Evolutionary conservation across 768 basidiomycete species (phyloP).

Genomic region (Naganishia randhawae): DNA sequence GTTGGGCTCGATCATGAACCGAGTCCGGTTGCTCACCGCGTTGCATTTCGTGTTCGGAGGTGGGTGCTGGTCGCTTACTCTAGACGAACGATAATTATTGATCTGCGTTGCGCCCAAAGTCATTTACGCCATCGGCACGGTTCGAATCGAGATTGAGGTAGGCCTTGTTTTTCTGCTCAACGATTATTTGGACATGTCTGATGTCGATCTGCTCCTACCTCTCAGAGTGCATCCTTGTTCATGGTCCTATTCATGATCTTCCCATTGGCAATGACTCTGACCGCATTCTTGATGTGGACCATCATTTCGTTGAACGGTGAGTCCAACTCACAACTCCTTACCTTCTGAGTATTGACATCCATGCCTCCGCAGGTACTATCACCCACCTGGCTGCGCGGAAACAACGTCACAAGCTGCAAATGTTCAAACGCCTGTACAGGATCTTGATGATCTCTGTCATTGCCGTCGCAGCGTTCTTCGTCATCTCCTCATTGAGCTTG

Average conservation of each 20-base stretch:
- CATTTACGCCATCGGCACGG: conserved; percentile 89
- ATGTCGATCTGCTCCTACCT: neutral
- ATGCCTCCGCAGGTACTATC: conserved; percentile 66
- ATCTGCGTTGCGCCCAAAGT: conserved; percentile 54
- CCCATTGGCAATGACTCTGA: conserved; percentile 91
- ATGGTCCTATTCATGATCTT: conserved; percentile 83
- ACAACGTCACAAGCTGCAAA: conserved; percentile 75
- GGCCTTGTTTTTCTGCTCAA: too few species aligned
- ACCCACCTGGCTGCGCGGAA: conserved; percentile 77
- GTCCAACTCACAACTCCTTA: conserved; percentile 31
- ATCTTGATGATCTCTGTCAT: conserved; percentile 78
- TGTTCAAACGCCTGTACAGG: conserved; percentile 82
- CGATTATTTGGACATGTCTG: too few species aligned
- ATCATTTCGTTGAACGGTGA: conserved; percentile 81
- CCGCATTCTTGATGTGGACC: conserved; percentile 93
- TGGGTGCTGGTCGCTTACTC: conserved; percentile 52
- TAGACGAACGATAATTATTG: neutral
- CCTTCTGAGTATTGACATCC: neutral
- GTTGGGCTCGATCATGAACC: conserved; percentile 76
- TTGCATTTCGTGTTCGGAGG: conserved; percentile 93
- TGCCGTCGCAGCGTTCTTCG: conserved; percentile 81
- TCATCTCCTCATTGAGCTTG: conserved; percentile 85
- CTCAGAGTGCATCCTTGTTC: conserved; percentile 67
- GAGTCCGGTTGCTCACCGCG: conserved; percentile 71
- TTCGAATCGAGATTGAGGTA: conserved; percentile 77